Base-by-base conservation (phyloP, 2,329 filamentous ascomycete genomes). In the Botrytis hyacinthi region DNA sequence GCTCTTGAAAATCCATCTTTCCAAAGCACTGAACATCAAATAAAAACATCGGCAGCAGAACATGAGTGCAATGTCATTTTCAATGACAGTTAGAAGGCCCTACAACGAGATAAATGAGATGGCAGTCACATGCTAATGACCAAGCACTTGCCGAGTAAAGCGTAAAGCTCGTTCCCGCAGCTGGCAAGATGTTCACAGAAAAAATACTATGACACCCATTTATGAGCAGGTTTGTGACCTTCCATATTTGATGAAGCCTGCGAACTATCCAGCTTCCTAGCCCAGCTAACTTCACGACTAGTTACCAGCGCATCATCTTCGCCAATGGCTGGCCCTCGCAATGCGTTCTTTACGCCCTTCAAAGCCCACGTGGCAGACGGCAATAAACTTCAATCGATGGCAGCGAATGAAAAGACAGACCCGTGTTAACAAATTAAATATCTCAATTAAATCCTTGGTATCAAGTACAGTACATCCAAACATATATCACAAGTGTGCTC, bases 401-500 rank as follows among this genome's bases (percentile, higher is more conserved):
- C 32, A 29, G 7, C 14, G 20, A 51, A 16, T 51, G 29, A 51
- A 16, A 29, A 7, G 7, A 51, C n/a, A 42, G 9, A 68, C 14
- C 29, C 32, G 10, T 40, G 18, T 4, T 7, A 68, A 22, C 26
- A 9, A 22, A 22, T 32, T 29, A 61, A 66, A 54, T 7, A 42
- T 40, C 32, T 51, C 44, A 44, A 67, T 54, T 32, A 54, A 62
- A 70, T 73, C 59, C 37, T 57, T 73, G 65, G 71, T 70, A 73
- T 70, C 65, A 51, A 40, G n/a, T 70, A 62, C 26, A 73, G 73
- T 72, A 75, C 35, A 74, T 51, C 26, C 62, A 68, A 59, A 61
- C 18, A 72, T 60, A 40, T 42, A 54, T 81, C 77, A 89, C 78
- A 89, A 80, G 79, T 85, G 85, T 75, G 88, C 84, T 79, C 86